Conservation (phyloP, 441 rosid species). For the Pelargonium australe region DNA sequence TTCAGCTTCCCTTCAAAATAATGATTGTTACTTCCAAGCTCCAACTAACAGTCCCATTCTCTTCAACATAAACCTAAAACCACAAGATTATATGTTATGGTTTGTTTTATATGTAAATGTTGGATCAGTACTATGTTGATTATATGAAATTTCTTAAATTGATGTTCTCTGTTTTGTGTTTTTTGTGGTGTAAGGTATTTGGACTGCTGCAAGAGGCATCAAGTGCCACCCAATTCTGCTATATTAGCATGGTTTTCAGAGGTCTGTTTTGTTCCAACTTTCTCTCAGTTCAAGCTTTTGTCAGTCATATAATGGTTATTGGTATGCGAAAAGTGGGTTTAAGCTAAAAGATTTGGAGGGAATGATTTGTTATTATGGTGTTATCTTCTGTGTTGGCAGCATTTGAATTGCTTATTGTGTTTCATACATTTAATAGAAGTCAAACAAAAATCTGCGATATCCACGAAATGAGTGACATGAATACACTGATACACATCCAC, state of each 20-base stretch:
- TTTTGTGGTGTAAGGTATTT: constrained; percentile 31
- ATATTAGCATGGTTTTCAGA: constrained; percentile 37
- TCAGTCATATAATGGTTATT: background rate
- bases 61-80: no score
- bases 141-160: background rate
- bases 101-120: background rate
- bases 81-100: background rate
- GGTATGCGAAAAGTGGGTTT: background rate
- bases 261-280: constrained; percentile 21
- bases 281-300: background rate
- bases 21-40: no score
- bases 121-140: background rate
- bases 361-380: background rate
- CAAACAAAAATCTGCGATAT: background rate
- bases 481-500: no score
- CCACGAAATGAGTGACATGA: no score
- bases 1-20: background rate
- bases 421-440: background rate
- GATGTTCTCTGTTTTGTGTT: background rate
- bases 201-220: constrained; percentile 38
- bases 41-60: no score
- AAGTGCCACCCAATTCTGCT: constrained; percentile 28
- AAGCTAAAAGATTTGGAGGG: background rate
- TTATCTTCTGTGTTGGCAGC: no score
- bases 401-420: background rate